A percentile compares a stretch with the other conserved stretches of the same genome.
Evolutionary conservation across 2,329 filamentous ascomycete species (phyloP).

Genomic region (Nemania sp.): DNA sequence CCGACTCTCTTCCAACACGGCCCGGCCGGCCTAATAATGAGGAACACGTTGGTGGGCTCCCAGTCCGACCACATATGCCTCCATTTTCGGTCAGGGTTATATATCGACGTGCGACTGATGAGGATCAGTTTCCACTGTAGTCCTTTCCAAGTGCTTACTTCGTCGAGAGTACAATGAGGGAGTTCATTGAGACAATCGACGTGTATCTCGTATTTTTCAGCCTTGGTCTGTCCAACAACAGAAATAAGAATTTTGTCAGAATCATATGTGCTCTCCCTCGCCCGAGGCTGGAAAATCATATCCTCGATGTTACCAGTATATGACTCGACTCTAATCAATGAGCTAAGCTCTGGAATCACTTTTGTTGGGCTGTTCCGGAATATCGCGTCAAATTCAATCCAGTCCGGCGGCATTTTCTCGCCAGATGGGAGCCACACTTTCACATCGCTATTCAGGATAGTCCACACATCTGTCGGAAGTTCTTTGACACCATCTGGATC

Average conservation of each 20-base stretch:
- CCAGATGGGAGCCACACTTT: constrained; percentile 6
- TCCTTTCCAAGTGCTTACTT: background rate
- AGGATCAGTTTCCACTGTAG: constrained; percentile 1
- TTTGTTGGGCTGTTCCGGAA: constrained; percentile 1
- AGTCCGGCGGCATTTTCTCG: background rate
- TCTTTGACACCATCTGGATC: constrained; percentile 5
- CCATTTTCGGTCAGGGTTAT: constrained; percentile 1
- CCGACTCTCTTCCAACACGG: constrained; percentile 3
- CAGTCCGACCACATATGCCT: constrained; percentile 2
- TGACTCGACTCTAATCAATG: constrained; percentile 7
- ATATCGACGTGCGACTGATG: background rate
- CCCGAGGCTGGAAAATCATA: background rate
- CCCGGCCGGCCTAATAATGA: background rate
- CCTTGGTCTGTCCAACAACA: background rate
- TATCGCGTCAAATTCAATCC: background rate
- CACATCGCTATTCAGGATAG: background rate
- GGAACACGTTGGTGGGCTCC: constrained; percentile 3
- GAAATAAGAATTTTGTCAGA: background rate
- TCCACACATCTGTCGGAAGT: constrained; percentile 4
- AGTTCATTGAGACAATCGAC: constrained; percentile 9
- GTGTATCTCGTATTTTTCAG: background rate
- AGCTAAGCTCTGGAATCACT: constrained; percentile 1
- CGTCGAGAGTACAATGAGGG: background rate
- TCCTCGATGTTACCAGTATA: background rate
- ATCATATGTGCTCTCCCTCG: background rate